Base-by-base conservation (phyloP, 2,329 filamentous ascomycete genomes). In the Colletotrichum zoysiae region DNA sequence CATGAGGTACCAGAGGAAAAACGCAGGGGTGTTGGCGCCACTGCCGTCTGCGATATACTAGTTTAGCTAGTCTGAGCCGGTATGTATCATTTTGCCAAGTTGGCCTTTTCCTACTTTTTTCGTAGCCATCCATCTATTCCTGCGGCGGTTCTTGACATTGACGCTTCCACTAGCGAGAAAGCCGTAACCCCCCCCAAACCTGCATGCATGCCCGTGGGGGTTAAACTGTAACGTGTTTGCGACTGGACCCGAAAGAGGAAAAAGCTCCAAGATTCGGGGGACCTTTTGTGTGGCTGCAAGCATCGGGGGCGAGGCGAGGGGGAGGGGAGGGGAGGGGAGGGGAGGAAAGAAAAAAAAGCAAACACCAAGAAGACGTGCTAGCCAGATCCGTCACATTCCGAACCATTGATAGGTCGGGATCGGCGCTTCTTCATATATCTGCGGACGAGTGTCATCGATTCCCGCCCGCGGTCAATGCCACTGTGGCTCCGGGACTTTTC, bases 1-100 rank as follows among this genome's bases (percentile, higher is more conserved):
- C 53, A 50, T 46, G n/a, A n/a, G n/a, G n/a, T 42, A 64, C 56
- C 53, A 16, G 65, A 60, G 3, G 30, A 64, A 60, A 58, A 16
- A 14, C 30, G 38, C 65, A 40, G n/a, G 64, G 64, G 40, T 38
- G 9, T 38, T 38, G 8, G 8, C 8, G 35, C 35, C 11, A 38
- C 35, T 11, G 35, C 35, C 1, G 9, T 9, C 11, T 38, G 35
- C 8, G 35, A 2, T 11, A 38, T 38, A 30, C 30, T 4, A 3
- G 3, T 30, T 30, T 30, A 5, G 30, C 4, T 5, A 30, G 30
- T 30, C 3, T 30, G 30, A 30, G 30, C 30, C 4, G 30, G 30
- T 38, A 38, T 38, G 38, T 40, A 40, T 40, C 11, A 4, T 20
- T 53, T 53, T 20, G 50, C 14, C 50, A 6, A 30, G 26, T 6